Conservation (phyloP, 345 rosid genomes). For the Gossypium rotundifolium region DNA sequence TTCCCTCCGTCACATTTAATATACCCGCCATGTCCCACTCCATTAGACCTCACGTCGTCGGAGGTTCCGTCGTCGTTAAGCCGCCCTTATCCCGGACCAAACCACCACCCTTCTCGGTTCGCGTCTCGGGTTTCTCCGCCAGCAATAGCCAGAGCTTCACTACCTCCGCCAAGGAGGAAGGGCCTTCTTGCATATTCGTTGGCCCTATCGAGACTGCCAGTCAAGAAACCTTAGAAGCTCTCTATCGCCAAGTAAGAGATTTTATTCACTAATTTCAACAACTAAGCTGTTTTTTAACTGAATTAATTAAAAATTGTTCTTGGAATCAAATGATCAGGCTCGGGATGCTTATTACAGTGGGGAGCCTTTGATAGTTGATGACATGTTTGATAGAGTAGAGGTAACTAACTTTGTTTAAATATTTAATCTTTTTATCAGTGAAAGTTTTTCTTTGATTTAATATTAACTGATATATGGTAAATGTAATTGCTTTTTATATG, state of each 20-base stretch:
- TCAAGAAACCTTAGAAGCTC: conserved; percentile 93
- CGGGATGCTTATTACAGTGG: conserved; percentile 86
- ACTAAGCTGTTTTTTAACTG: background rate
- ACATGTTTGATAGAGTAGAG: conserved; percentile 98
- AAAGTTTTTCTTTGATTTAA: background rate
- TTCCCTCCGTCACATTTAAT: background rate
- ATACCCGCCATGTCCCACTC: conserved; percentile 30
- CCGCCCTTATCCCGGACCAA: conserved; percentile 33
- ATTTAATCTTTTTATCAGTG: background rate
- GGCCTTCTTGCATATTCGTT: conserved; percentile 38
- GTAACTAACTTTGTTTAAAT: conserved; percentile 35
- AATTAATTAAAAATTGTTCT: background rate
- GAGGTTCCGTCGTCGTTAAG: conserved; percentile 35
- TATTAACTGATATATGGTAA: background rate
- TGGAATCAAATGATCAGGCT: conserved; percentile 39
- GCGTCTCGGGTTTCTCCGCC: conserved; percentile 28
- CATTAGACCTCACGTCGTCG: conserved; percentile 44
- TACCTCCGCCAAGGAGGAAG: conserved; percentile 39
- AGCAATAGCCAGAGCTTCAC: conserved; percentile 30
- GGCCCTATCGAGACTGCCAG: conserved; percentile 93
- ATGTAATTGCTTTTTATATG: conserved; percentile 6
- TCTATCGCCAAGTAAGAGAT: conserved; percentile 56
- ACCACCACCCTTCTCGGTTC: conserved; percentile 43
- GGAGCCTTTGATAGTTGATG: conserved; percentile 76
- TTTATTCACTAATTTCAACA: background rate